These are phyloP conservation scores for Globisporangium yorkense DNA, from an alignment of 352 stramenopile species.

Conservation along the genomic window DNA sequence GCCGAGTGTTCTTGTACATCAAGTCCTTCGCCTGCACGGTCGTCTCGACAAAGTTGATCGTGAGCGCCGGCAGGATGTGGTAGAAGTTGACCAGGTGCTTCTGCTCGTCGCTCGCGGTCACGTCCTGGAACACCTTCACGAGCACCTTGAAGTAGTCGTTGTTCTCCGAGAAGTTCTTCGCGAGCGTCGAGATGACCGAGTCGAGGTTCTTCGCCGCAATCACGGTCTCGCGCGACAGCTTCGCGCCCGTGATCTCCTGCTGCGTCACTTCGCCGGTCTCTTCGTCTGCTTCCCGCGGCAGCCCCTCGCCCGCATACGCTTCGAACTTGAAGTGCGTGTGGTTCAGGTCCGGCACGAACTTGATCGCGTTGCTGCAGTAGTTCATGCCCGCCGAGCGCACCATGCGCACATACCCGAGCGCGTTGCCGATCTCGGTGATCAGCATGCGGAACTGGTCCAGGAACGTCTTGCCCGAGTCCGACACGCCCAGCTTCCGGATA, in stretches of 20 bases:
- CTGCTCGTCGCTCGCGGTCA: constrained; percentile 81
- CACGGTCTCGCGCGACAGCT: constrained; percentile 74
- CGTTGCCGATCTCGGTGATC: constrained; percentile 92
- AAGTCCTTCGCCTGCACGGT: constrained; percentile 90
- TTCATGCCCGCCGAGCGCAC: constrained; percentile 90
- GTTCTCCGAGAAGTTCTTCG: constrained; percentile 89
- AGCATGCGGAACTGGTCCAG: constrained; percentile 89
- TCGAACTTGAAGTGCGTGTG: constrained; percentile 83
- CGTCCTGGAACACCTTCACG: constrained; percentile 86
- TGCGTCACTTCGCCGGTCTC: constrained; percentile 42
- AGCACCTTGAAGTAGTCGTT: constrained; percentile 93
- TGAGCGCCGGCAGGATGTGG: constrained; percentile 83
- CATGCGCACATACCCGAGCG: constrained; percentile 92
- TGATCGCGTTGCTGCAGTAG: constrained; percentile 90
- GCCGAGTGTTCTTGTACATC: constrained; percentile 93
- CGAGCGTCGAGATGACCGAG: constrained; percentile 79
- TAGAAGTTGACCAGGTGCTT: constrained; percentile 93
- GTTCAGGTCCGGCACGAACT: constrained; percentile 90
- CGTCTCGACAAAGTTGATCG: constrained; percentile 88
- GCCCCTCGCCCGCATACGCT: constrained; percentile 55
- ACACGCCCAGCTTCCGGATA: constrained; percentile 83
- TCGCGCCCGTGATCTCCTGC: constrained; percentile 44
- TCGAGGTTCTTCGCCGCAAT: constrained; percentile 84
- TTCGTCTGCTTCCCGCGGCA: constrained; percentile 52
- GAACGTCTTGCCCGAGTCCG: constrained; percentile 83